These are phyloP conservation scores for Tilletia setariae DNA, from an alignment of 1,284 basidiomycete species.

Conservation along the genomic window DNA sequence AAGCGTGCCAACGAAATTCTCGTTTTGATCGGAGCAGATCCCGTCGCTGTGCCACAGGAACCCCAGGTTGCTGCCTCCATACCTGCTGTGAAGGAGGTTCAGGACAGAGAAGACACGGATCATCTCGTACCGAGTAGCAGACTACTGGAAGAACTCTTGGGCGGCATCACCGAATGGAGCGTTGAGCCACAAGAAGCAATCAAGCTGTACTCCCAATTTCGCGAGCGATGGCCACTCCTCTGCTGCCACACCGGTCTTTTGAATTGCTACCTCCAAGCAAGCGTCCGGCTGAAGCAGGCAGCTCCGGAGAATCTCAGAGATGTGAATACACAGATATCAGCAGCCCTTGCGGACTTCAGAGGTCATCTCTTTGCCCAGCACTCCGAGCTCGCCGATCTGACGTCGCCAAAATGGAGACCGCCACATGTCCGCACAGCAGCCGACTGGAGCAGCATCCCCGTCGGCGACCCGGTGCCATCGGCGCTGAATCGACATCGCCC, in stretches of 20 bases:
- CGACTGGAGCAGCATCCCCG: too few relatives aligned
- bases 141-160: neutral
- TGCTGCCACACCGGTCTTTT: neutral
- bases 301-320: neutral
- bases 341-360: neutral
- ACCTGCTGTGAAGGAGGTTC: too few relatives aligned
- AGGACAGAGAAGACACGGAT: neutral
- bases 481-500: too few relatives aligned
- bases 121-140: neutral
- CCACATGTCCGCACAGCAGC: too few relatives aligned
- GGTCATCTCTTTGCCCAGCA: constrained; percentile 5
- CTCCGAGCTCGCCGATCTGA: neutral
- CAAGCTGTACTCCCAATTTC: neutral
- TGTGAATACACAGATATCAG: neutral
- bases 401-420: neutral
- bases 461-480: too few relatives aligned
- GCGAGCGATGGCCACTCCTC: neutral
- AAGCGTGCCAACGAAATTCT: constrained; percentile 2
- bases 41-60: neutral
- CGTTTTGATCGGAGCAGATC: neutral
- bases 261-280: neutral
- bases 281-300: neutral
- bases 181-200: neutral
- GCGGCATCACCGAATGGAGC: neutral
- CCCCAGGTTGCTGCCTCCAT: neutral